Evolutionary conservation across 495 filamentous ascomycete genomes (phyloP).

Genomic region (Penicillium samsonianum): DNA sequence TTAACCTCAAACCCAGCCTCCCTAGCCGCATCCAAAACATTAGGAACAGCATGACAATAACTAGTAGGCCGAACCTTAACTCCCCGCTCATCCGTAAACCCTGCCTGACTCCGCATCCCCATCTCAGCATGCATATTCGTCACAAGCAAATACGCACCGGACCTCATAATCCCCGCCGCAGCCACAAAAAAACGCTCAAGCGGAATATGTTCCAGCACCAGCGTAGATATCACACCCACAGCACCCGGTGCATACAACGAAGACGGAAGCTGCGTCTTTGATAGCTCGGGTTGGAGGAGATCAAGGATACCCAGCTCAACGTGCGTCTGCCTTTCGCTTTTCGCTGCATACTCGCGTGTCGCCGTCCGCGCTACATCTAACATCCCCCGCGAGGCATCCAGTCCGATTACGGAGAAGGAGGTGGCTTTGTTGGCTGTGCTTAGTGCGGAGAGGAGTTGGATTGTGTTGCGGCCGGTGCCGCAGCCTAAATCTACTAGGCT

Average conservation of each 20-base stretch:
- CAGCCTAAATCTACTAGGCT: slow-evolving; percentile 57
- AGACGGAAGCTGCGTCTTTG: slow-evolving; percentile 9
- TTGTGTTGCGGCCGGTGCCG: slow-evolving; percentile 70
- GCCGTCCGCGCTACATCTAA: slow-evolving; percentile 53
- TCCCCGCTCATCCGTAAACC: slow-evolving; percentile 62
- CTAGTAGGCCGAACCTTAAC: slow-evolving; percentile 64
- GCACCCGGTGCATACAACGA: slow-evolving; percentile 27
- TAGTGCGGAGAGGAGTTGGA: slow-evolving; percentile 47
- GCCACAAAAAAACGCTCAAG: slow-evolving; percentile 57
- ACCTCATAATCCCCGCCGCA: slow-evolving; percentile 46
- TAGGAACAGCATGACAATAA: slow-evolving; percentile 56
- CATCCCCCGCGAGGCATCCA: slow-evolving; percentile 57
- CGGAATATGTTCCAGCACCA: slow-evolving; percentile 71
- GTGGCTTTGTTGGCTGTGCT: not conserved
- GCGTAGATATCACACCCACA: slow-evolving; percentile 59
- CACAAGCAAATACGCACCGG: slow-evolving; percentile 57
- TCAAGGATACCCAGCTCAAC: slow-evolving; percentile 29
- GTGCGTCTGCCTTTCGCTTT: not conserved
- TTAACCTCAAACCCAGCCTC: slow-evolving; percentile 54
- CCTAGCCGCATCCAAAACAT: slow-evolving; percentile 57
- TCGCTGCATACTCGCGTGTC: slow-evolving; percentile 11
- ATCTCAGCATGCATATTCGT: slow-evolving; percentile 78
- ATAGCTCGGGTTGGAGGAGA: slow-evolving; percentile 34
- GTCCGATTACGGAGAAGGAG: slow-evolving; percentile 40
- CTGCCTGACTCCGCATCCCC: slow-evolving; percentile 63